A percentile compares a stretch with the other conserved stretches of the same genome.
Conservation (phyloP, 192 early-diverging fungal species). For the Gryganskiella cystojenkinii region DNA sequence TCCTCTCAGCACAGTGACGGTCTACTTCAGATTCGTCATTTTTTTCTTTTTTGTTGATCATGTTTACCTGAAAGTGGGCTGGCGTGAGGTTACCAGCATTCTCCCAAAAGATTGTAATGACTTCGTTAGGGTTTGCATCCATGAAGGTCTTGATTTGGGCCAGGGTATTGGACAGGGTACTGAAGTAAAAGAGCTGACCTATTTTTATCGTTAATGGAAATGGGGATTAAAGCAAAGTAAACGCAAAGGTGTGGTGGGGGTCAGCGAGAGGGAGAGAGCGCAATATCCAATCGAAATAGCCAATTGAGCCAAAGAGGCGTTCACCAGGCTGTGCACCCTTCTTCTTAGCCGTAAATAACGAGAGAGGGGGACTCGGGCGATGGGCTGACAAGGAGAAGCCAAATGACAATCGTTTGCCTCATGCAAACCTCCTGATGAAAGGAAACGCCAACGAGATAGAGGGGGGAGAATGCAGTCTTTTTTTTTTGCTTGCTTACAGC, state of each 20-base stretch:
- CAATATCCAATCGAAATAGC: no score
- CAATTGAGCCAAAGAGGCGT: no score
- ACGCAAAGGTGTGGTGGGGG: neutral
- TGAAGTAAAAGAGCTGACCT: constrained; percentile 66
- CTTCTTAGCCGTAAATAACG: no score
- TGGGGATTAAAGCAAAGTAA: neutral
- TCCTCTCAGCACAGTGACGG: neutral
- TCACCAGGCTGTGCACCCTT: no score
- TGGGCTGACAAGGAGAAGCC: no score
- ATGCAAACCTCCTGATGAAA: no score
- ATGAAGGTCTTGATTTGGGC: constrained; percentile 66
- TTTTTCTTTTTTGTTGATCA: neutral
- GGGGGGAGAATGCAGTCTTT: neutral
- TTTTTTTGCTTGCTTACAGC: constrained; percentile 56
- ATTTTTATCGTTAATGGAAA: neutral
- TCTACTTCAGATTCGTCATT: neutral
- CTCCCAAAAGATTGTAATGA: constrained; percentile 81
- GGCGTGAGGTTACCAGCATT: constrained; percentile 66
- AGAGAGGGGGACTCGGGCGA: no score
- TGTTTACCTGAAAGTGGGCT: constrained; percentile 52
- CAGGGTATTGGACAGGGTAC: constrained; percentile 66
- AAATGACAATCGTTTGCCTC: no score
- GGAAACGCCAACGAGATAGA: neutral
- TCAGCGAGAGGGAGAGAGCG: neutral
- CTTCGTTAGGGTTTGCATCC: constrained; percentile 74